Evolutionary conservation across 140 eudicot genomes (phyloP).

Genomic region (Senecio squalidus): DNA sequence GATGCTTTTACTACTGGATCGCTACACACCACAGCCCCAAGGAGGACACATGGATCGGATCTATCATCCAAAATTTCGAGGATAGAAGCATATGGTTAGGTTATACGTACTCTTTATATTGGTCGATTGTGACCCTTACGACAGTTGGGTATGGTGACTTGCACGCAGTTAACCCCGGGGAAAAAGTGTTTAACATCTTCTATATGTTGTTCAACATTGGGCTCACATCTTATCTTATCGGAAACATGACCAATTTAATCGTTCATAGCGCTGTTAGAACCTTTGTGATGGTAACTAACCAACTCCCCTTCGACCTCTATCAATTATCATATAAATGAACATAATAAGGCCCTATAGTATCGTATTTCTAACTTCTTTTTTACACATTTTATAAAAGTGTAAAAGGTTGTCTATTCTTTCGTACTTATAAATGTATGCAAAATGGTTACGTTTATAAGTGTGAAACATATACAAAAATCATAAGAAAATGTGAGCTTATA

Average conservation of each 20-base stretch:
- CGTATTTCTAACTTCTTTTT: too few relatives aligned
- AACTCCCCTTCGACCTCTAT: background rate
- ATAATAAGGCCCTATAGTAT: too few relatives aligned
- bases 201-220: slow-evolving; percentile 90
- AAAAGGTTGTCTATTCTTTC: too few relatives aligned
- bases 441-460: background rate
- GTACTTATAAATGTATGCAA: background rate
- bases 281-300: slow-evolving; percentile 48
- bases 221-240: slow-evolving; percentile 72
- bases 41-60: slow-evolving; percentile 70
- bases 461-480: too few relatives aligned
- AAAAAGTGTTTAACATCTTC: slow-evolving; percentile 58
- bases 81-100: slow-evolving; percentile 68
- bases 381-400: too few relatives aligned
- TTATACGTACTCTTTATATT: slow-evolving; percentile 65
- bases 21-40: slow-evolving; percentile 42
- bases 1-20: slow-evolving; percentile 79
- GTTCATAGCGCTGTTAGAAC: slow-evolving; percentile 71
- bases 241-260: slow-evolving; percentile 82
- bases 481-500: too few relatives aligned
- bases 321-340: background rate
- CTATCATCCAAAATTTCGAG: slow-evolving; percentile 36
- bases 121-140: slow-evolving; percentile 81
- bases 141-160: slow-evolving; percentile 79
- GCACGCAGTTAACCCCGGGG: slow-evolving; percentile 61